These are phyloP conservation scores for Didymella exigua DNA, from an alignment of 2,329 filamentous ascomycete genomes.

Conservation along the genomic window DNA sequence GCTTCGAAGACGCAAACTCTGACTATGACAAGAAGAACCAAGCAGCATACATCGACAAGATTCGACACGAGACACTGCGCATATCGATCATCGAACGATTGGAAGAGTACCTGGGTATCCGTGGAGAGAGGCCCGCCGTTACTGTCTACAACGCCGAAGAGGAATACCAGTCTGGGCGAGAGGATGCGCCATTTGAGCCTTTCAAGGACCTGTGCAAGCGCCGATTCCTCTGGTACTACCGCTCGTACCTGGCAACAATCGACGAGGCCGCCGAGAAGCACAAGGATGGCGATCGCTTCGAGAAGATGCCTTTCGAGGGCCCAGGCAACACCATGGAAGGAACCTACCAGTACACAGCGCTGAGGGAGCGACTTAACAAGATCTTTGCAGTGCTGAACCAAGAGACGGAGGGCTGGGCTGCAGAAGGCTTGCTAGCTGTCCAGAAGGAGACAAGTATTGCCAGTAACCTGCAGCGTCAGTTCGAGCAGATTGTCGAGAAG, in stretches of 20 bases:
- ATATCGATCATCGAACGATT: constrained; percentile 85
- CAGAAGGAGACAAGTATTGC: constrained; percentile 75
- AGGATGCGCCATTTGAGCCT: constrained; percentile 74
- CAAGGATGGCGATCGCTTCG: constrained; percentile 68
- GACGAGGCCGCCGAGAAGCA: constrained; percentile 67
- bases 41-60: constrained; percentile 81
- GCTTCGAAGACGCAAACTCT: constrained; percentile 78
- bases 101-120: constrained; percentile 76
- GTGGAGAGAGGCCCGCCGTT: constrained; percentile 45
- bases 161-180: constrained; percentile 51
- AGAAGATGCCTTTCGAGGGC: constrained; percentile 87
- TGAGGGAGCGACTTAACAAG: constrained; percentile 70
- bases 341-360: constrained; percentile 76
- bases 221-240: constrained; percentile 94
- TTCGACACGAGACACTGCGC: constrained; percentile 86
- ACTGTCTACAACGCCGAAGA: constrained; percentile 59
- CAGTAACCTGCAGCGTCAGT: constrained; percentile 82
- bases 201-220: constrained; percentile 91
- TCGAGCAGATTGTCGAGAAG: constrained; percentile 76
- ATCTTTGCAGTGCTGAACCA: constrained; percentile 74
- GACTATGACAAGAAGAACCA: constrained; percentile 74
- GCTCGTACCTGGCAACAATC: constrained; percentile 78
- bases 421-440: constrained; percentile 68
- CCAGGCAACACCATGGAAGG: constrained; percentile 82
- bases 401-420: constrained; percentile 74